Evolutionary conservation across 2,329 filamentous ascomycete species (phyloP), one percentile per base, ranked within the genome.

Genomic region (Ophiostoma fasciatum): DNA sequence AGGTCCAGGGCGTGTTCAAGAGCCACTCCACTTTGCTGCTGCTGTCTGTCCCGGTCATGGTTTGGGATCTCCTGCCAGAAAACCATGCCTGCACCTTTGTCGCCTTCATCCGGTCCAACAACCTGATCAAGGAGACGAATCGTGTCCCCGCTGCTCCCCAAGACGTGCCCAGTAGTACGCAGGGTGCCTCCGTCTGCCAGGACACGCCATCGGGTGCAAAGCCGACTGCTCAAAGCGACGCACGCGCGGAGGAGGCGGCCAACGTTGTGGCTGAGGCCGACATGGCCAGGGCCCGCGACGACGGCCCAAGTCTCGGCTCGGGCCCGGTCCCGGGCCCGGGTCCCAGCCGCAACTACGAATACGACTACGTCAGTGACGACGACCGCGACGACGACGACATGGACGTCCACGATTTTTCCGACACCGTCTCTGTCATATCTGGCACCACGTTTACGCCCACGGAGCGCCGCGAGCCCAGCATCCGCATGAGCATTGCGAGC

Each of bases 1-100:
- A 71, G 46, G 63, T 75, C 6, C 69, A 75, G 45, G 70, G 68
- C 8, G 61, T 73, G 1, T 75, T 74, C 51, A 71, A 71, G 46
- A 74, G 70, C 33, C 68, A 74, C 45, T 74, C 71, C 1, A 74
- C 66, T 0, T 51, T 74, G 28, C 57, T 75, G 6, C 51, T 74
- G 7, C 51, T 74, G 3, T 74, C 71, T 0, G 57, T 75, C 48
- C 71, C 71, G 0, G 64, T 74, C 10, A 67, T 68, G 52, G 56
- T 74, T 4, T 75, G 71, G 71, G 66, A 74, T 43, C 52, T 74
- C 29, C 55, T 75, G 0, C 70, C 70, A 0, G 68, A 74, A 25
- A 60, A 73, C 35, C 62, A 60, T 19, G 70, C 70, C 1, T 70
- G 66, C 31, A 66, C 66, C 0, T 74, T 74, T 38, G 54, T 75